Base-by-base conservation (phyloP, 1,139 yeast genomes). In the Magnusiomyces suaveolens region DNA sequence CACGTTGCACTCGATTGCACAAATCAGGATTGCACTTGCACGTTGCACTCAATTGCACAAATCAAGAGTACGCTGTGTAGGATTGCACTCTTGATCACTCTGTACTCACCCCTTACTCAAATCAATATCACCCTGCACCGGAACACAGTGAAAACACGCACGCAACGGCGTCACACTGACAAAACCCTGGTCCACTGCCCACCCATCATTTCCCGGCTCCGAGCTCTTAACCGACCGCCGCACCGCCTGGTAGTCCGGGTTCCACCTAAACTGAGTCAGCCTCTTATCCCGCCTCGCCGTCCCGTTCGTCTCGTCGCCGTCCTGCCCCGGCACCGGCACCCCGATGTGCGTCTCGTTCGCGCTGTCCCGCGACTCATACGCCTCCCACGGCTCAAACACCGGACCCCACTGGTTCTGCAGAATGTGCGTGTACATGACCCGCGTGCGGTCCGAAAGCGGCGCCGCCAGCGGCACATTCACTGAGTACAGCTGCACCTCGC, bases 131-230 rank as follows among this genome's bases (percentile, higher is more conserved):
- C 50, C 50, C 10, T 33, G 21, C 12, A 47, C 33, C 10, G 32
- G 43, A 21, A 47, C 50, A 21, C 24, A 78, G 58, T 76, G 76
- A 69, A 85, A 90, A 1, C 82, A 77, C 0, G 97, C 96, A 62
- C 80, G 78, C 60, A 92, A 70, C 0, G 96, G 96, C 3, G 97
- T 87, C 14, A 92, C 92, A 63, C 94, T 82, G 41, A 72, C 65
- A 55, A 64, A 64, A 44, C 71, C 74, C 51, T 71, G 66, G 52
- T 79, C 71, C 57, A 72, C 69, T 47, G 71, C 73, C 67, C 76
- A 72, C 47, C 78, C 81, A 53, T 76, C 78, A 32, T 79, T 82
- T 1, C 70, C 76, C 3, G 69, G 71, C 8, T 72, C 69, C 56
- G 83, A 80, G 18, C 67, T 71, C 46, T 76, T 69, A 10, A 87